phyloP scores from a whole-genome alignment of 495 filamentous ascomycete species.

The Daldinia vernicosa region DNA sequence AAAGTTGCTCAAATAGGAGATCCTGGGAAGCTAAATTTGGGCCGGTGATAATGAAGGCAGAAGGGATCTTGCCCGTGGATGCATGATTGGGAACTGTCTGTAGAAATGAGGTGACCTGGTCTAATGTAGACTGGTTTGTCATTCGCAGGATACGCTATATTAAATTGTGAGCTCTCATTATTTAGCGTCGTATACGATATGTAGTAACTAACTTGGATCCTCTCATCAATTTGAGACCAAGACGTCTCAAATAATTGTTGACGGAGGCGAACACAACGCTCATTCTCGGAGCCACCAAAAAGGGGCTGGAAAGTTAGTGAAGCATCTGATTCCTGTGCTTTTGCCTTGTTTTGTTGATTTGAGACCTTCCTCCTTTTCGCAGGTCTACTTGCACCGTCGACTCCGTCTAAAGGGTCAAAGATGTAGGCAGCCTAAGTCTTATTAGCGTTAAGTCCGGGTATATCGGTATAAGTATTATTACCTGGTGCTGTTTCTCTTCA shows the following conservation, averaged over 20 bases:
- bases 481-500: conserved; percentile 59
- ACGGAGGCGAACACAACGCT: conserved; percentile 61
- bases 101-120: conserved; percentile 73
- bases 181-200: conserved; percentile 8
- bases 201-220: conserved; percentile 68
- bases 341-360: conserved; percentile 43
- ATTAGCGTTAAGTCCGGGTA: conserved; percentile 37
- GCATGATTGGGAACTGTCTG: conserved; percentile 52
- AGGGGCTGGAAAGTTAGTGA: conserved; percentile 63
- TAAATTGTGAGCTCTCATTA: conserved; percentile 12
- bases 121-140: conserved; percentile 67
- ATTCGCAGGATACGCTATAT: conserved; percentile 64
- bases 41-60: conserved; percentile 82
- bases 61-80: conserved; percentile 66
- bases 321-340: conserved; percentile 19
- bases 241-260: conserved; percentile 68
- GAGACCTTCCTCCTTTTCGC: conserved; percentile 70
- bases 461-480: conserved; percentile 40
- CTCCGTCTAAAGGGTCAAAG: conserved; percentile 63
- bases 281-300: conserved; percentile 68
- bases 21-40: conserved; percentile 85
- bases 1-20: conserved; percentile 75
- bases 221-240: conserved; percentile 73
- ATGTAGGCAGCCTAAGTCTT: conserved; percentile 71
- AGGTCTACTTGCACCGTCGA: conserved; percentile 57